Percentiles rank a stretch among this genome's conserved stretches.
These are phyloP conservation scores for Yamadazyma triangularis DNA, from an alignment of 1,139 yeast species.

Conservation along the genomic window DNA sequence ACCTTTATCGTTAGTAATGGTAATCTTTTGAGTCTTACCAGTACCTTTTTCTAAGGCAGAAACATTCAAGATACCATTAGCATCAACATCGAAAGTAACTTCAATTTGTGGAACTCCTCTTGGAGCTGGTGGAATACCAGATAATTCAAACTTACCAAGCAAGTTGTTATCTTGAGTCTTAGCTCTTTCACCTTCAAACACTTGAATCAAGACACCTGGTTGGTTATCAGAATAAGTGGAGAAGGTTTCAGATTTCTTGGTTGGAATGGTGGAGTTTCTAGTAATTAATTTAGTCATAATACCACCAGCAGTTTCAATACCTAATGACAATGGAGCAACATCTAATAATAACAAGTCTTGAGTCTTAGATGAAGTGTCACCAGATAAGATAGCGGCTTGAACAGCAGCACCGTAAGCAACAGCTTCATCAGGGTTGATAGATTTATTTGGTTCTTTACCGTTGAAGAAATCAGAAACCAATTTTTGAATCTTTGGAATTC, in stretches of 20 bases:
- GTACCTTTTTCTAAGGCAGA: slow-evolving; percentile 93
- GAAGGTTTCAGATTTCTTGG: slow-evolving; percentile 90
- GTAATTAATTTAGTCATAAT: slow-evolving; percentile 93
- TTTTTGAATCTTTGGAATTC: slow-evolving; percentile 42
- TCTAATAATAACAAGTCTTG: slow-evolving; percentile 86
- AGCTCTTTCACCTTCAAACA: slow-evolving; percentile 94
- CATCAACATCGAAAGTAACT: slow-evolving; percentile 89
- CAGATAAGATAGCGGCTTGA: slow-evolving; percentile 56
- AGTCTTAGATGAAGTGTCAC: slow-evolving; percentile 71
- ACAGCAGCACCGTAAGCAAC: slow-evolving; percentile 45
- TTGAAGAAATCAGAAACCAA: slow-evolving; percentile 41
- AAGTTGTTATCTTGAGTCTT: slow-evolving; percentile 89
- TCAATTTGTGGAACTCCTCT: slow-evolving; percentile 96
- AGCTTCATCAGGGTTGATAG: slow-evolving; percentile 43
- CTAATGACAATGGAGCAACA: slow-evolving; percentile 88
- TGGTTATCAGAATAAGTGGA: slow-evolving; percentile 96
- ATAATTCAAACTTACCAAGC: slow-evolving; percentile 87
- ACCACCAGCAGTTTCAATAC: slow-evolving; percentile 96
- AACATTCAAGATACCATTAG: slow-evolving; percentile 91
- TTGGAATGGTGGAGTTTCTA: slow-evolving; percentile 94
- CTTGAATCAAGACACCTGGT: slow-evolving; percentile 92
- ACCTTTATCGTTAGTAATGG: slow-evolving; percentile 43
- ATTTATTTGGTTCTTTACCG: slow-evolving; percentile 42
- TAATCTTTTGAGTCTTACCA: slow-evolving; percentile 48
- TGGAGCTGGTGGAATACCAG: slow-evolving; percentile 96